These are phyloP conservation scores for Macaranga tanarius DNA, from an alignment of 441 rosid genomes.

Conservation along the genomic window DNA sequence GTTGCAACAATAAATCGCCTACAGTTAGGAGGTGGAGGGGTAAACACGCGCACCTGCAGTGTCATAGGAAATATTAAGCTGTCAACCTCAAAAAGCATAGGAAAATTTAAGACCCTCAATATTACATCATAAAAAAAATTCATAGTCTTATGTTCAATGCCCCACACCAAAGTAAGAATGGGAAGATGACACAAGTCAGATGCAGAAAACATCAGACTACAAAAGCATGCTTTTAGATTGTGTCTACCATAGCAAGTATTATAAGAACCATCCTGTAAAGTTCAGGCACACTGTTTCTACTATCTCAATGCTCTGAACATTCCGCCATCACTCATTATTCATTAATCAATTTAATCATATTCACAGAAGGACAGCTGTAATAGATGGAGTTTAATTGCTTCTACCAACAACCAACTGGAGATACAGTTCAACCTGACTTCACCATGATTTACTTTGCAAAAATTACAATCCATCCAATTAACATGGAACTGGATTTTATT, in stretches of 20 bases:
- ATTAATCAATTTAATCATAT: neutral
- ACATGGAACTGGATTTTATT: neutral
- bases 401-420: neutral
- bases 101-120: constrained; percentile 9
- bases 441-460: neutral
- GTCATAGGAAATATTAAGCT: constrained; percentile 26
- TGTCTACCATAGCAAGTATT: constrained; percentile 1
- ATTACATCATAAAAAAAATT: constrained; percentile 8
- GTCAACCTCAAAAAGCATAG: constrained; percentile 17
- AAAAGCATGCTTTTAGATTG: neutral
- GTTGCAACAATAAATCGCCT: constrained; percentile 93
- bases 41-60: constrained; percentile 88
- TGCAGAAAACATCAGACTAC: neutral
- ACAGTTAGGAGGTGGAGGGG: constrained; percentile 93
- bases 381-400: neutral
- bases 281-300: neutral
- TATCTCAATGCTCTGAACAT: neutral
- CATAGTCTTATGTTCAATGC: constrained; percentile 7
- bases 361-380: neutral
- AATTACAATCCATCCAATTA: neutral
- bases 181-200: constrained; percentile 1
- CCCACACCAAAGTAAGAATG: neutral
- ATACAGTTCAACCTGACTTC: neutral
- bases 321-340: neutral
- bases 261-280: neutral